Conservation (phyloP, 306 rosid genomes). For the Medicago ruthenica region DNA sequence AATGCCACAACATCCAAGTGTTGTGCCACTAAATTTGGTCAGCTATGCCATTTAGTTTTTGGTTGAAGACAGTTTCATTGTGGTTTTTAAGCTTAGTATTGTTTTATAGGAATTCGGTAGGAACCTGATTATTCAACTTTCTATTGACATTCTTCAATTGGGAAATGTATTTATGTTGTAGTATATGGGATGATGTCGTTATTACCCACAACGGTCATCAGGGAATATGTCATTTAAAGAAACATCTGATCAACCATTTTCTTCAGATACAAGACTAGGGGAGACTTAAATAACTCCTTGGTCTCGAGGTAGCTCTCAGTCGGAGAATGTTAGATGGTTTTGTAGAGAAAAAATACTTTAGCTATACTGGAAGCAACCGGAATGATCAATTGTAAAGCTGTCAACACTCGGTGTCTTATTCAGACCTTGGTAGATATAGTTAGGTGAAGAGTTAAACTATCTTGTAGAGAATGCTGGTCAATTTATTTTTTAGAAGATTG, state of each 20-base stretch:
- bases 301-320: conserved; percentile 6
- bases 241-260: neutral
- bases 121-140: neutral
- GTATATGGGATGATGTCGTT: neutral
- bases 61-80: neutral
- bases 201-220: neutral
- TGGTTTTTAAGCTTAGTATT: neutral
- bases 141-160: neutral
- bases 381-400: neutral
- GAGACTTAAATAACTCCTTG: neutral
- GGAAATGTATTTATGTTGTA: conserved; percentile 1
- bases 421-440: neutral
- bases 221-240: neutral
- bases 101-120: neutral
- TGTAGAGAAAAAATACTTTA: neutral
- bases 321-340: neutral
- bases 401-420: neutral
- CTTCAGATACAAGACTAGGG: neutral
- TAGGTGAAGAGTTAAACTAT: neutral
- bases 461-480: neutral
- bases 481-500: neutral
- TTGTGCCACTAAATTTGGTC: neutral
- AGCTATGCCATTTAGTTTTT: conserved; percentile 1
- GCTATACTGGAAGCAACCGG: neutral
- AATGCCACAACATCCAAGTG: neutral